Evolutionary conservation across 1,139 yeast genomes (phyloP).

Genomic region (Yamadazyma conglobata): DNA sequence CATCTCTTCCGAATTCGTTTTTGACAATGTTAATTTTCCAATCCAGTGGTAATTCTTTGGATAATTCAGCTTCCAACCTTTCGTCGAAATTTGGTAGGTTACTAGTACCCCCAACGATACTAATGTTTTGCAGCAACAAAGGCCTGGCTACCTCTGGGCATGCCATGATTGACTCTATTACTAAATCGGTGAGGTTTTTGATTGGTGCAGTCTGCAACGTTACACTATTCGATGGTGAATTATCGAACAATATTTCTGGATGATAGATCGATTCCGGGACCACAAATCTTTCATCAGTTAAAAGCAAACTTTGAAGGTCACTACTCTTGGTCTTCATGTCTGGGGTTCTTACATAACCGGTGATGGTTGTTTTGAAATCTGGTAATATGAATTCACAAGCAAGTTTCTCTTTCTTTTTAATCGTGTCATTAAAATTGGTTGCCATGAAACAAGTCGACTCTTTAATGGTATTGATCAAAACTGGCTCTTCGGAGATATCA

Average conservation of each 20-base stretch:
- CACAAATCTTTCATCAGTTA: conserved; percentile 81
- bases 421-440: conserved; percentile 55
- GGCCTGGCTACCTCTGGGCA: conserved; percentile 78
- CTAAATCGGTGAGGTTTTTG: conserved; percentile 68
- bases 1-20: conserved; percentile 20
- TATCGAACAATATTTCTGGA: conserved; percentile 64
- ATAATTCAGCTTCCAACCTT: conserved; percentile 58
- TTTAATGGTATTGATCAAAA: conserved; percentile 79
- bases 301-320: conserved; percentile 62
- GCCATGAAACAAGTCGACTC: conserved; percentile 79
- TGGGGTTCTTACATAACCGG: conserved; percentile 51
- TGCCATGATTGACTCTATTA: conserved; percentile 64
- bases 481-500: conserved; percentile 89
- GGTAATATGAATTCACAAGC: conserved; percentile 76
- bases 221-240: conserved; percentile 24
- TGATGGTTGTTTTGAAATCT: conserved; percentile 74
- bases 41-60: conserved; percentile 63
- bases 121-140: conserved; percentile 73
- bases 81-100: conserved; percentile 63
- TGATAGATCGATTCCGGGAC: conserved; percentile 85
- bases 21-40: conserved; percentile 36
- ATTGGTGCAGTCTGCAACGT: conserved; percentile 55
- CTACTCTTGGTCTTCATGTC: conserved; percentile 13
- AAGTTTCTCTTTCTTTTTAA: conserved; percentile 31
- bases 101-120: conserved; percentile 79